Base-by-base conservation (phyloP, 495 filamentous ascomycete species). In the Talaromyces wortmannii region DNA sequence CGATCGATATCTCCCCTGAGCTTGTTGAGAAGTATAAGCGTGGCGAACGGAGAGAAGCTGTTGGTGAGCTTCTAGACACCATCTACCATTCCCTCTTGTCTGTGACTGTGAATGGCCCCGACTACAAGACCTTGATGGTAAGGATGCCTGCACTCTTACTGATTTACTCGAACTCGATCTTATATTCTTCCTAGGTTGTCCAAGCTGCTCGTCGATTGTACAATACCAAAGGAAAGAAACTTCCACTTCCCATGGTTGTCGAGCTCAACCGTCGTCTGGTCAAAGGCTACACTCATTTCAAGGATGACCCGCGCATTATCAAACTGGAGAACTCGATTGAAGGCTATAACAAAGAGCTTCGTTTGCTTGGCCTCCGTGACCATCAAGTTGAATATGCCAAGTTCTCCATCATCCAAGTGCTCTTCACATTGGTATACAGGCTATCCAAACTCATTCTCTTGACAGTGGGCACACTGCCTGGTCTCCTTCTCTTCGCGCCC, bases 121-220 rank as follows among this genome's bases (percentile, higher is more conserved):
- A 99, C 68, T 97, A 96, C 65, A 95, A 97, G 60, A 97, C 94
- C 13, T 74, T 99, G 8, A 97, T 97, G 94, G 87, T 92, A 67
- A 43, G 78, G 11, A 33, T 48, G 12, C 5, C 13, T 7, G 11
- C 36, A 13, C 13, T 5, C 18, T 13, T 47, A 6, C 16, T 13
- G 10, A 3, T 52, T 33, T 6, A 8, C 43, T 48, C 5, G 44
- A 8, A 32, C 12, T 6, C 4, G 4, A n/a, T 7, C 53, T 55
- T 10, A 55, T 1, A 12, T 49, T 13, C 3, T 46, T 12, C 48
- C 5, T 43, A 88, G 84, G 73, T 85, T 44, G 95, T 97, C 55
- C 94, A 99, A 83, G 95, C 94, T 44, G 94, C 90, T 12, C 82
- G 94, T 58, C 84, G 94, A 46, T 73, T 99, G 30, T 99, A 99